These are phyloP conservation scores for Eimeria necatrix DNA, from an alignment of 169 alveolate species.

Conservation along the genomic window DNA sequence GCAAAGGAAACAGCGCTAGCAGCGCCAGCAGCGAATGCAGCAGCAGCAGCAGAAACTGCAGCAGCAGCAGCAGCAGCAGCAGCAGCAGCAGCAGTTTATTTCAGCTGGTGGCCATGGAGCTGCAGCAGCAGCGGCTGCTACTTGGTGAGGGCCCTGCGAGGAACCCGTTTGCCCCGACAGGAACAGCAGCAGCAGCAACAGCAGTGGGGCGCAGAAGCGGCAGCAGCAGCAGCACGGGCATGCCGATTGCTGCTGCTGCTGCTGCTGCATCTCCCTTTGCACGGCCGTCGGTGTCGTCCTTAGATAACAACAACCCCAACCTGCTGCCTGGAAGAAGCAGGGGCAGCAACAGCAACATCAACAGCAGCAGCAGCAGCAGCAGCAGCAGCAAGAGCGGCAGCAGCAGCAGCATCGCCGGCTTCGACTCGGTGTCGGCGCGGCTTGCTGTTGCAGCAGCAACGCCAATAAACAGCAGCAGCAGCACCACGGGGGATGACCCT, in stretches of 20 bases:
- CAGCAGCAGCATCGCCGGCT: not conserved
- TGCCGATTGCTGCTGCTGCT: not conserved
- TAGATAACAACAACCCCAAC: not conserved
- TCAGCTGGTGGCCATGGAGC: not conserved
- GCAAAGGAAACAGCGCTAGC: not conserved
- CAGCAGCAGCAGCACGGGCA: conserved; percentile 48
- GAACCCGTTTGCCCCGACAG: conserved; percentile 45
- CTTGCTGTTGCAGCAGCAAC: conserved; percentile 40
- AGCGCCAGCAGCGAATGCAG: not conserved
- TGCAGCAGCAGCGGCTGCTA: conserved; percentile 38
- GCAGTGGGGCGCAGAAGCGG: not conserved
- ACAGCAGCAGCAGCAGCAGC: conserved; percentile 44
- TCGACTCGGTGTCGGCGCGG: conserved; percentile 5
- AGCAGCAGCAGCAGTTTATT: conserved; percentile 1
- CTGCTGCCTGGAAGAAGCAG: conserved; percentile 15
- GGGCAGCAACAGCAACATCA: not conserved
- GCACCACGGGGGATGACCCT: conserved; percentile 17
- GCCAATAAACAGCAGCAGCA: conserved; percentile 50
- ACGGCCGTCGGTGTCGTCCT: conserved; percentile 7
- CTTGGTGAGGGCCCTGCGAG: not conserved
- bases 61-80: conserved; percentile 39
- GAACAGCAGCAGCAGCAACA: conserved; percentile 47
- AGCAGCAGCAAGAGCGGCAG: conserved; percentile 23
- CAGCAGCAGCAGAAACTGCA: conserved; percentile 1
- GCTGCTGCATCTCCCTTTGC: conserved; percentile 24